These are phyloP conservation scores for Fusarium concolor DNA, from an alignment of 2,329 filamentous ascomycete species.

Conservation along the genomic window DNA sequence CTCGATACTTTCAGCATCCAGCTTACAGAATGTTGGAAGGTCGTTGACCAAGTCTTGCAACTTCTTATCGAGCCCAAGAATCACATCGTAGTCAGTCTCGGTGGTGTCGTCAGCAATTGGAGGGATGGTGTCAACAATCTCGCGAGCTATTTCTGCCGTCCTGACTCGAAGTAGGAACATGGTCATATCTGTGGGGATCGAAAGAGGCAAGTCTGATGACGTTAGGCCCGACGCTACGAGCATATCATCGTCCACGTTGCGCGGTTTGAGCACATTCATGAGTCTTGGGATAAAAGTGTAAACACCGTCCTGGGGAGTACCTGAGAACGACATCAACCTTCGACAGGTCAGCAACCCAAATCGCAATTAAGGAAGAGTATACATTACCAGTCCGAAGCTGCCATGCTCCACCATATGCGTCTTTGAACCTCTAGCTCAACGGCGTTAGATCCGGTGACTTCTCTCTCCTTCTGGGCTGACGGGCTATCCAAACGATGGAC, in stretches of 20 bases:
- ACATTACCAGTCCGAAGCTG: conserved; percentile 3
- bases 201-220: fast-evolving
- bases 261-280: neutral
- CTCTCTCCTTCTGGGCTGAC: neutral
- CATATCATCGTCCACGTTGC: neutral
- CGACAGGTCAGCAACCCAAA: neutral
- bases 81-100: neutral
- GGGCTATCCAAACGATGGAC: neutral
- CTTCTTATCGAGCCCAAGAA: neutral
- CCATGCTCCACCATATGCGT: conserved; percentile 14
- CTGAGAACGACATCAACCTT: conserved; percentile 2
- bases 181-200: neutral
- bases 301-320: neutral
- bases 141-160: conserved; percentile 1
- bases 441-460: neutral
- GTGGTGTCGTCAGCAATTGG: neutral
- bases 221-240: neutral
- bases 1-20: neutral
- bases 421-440: conserved; percentile 4
- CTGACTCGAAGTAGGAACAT: conserved; percentile 1
- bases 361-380: fast-evolving
- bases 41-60: neutral
- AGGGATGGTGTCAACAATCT: neutral
- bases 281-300: conserved; percentile 2
- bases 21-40: neutral